These are phyloP conservation scores for Tulasnella sp. DNA, from an alignment of 768 basidiomycete genomes.

Conservation along the genomic window DNA sequence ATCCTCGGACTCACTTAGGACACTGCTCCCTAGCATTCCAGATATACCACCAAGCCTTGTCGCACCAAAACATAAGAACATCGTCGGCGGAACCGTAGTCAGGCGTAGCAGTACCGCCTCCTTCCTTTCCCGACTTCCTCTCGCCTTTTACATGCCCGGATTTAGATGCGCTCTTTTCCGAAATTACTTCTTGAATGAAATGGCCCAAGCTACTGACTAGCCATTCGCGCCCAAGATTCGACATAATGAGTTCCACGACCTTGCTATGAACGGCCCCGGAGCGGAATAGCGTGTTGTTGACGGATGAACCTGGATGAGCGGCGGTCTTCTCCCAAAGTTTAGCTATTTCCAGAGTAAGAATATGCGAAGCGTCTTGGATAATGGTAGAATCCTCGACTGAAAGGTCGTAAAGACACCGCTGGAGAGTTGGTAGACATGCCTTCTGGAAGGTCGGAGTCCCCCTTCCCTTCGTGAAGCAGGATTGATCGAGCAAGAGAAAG, in stretches of 20 bases:
- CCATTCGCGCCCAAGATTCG: constrained; percentile 78
- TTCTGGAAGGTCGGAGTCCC: constrained; percentile 43
- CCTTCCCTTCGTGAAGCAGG: constrained; percentile 76
- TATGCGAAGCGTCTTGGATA: constrained; percentile 59
- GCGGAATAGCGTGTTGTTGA: constrained; percentile 70
- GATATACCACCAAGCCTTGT: constrained; percentile 79
- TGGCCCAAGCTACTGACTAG: constrained; percentile 78
- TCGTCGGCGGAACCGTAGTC: constrained; percentile 48
- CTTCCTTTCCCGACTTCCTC: constrained; percentile 2
- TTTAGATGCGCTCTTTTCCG: constrained; percentile 51
- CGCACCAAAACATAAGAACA: constrained; percentile 75
- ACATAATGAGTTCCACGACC: constrained; percentile 78
- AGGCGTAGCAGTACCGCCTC: background rate
- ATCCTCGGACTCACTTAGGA: constrained; percentile 60
- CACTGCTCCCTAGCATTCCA: constrained; percentile 73
- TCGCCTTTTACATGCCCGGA: constrained; percentile 43
- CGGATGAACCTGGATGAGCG: constrained; percentile 30
- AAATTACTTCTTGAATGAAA: constrained; percentile 71
- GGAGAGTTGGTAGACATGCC: constrained; percentile 57
- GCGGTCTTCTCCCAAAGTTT: background rate
- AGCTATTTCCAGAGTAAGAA: constrained; percentile 41
- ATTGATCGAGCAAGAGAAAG: constrained; percentile 61
- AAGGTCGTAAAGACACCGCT: constrained; percentile 67
- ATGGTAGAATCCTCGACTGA: constrained; percentile 70
- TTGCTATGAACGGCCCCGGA: constrained; percentile 60